These are phyloP conservation scores for Solanum corneliomulleri DNA, from an alignment of 257 asterid genomes.

Conservation along the genomic window DNA sequence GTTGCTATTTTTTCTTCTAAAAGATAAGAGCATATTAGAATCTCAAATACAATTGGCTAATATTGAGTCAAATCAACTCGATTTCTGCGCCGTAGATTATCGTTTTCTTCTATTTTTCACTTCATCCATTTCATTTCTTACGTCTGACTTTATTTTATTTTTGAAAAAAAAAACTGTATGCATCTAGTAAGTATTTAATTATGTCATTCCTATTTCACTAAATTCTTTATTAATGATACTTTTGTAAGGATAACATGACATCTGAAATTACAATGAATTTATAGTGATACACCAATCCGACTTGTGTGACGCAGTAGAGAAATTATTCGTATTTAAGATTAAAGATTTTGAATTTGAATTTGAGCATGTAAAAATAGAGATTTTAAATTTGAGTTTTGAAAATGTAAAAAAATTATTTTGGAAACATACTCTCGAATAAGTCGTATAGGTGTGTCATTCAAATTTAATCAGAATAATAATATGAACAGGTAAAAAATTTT, in stretches of 20 bases:
- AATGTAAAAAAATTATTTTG: no score
- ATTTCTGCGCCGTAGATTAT: neutral
- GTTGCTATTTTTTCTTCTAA: neutral
- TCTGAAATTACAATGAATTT: neutral
- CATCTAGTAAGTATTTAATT: neutral
- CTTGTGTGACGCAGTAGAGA: no score
- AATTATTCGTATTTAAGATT: fast-evolving
- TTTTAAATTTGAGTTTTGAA: no score
- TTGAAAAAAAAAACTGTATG: no score
- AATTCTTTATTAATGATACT: neutral
- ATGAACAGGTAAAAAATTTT: no score
- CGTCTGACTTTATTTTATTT: neutral
- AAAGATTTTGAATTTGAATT: fast-evolving
- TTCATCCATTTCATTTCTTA: neutral
- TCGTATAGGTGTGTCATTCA: fast-evolving
- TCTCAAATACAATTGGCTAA: neutral
- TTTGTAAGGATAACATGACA: neutral
- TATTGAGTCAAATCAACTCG: neutral
- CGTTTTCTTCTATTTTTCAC: neutral
- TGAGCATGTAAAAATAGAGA: no score
- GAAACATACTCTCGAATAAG: fast-evolving
- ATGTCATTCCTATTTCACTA: neutral
- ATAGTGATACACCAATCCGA: no score
- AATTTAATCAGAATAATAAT: no score
- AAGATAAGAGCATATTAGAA: neutral